Conservation (phyloP, 345 rosid genomes). For the Eucalyptus globulus region DNA sequence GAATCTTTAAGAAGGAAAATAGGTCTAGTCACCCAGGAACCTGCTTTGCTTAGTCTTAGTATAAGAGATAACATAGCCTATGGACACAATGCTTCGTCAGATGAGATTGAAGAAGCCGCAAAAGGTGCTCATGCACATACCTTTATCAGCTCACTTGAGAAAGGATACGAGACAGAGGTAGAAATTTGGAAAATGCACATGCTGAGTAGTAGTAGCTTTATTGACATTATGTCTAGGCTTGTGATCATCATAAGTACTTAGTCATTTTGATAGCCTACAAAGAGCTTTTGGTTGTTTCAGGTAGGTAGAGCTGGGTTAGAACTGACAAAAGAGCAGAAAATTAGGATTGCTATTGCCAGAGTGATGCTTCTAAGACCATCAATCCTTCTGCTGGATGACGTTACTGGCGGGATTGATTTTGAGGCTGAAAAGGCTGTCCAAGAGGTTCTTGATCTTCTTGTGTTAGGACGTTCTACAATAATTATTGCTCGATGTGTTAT, state of each 20-base stretch:
- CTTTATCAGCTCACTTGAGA: slow-evolving; percentile 76
- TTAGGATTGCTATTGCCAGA: slow-evolving; percentile 90
- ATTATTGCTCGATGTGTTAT: slow-evolving; percentile 83
- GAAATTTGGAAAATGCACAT: neutral
- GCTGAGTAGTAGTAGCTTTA: neutral
- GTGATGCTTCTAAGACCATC: slow-evolving; percentile 84
- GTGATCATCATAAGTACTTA: neutral
- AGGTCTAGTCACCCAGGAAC: slow-evolving; percentile 96
- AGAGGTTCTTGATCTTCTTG: slow-evolving; percentile 83
- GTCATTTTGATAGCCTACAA: neutral
- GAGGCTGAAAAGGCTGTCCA: slow-evolving; percentile 94
- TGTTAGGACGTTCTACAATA: slow-evolving; percentile 93
- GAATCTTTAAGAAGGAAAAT: slow-evolving; percentile 94
- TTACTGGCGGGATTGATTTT: slow-evolving; percentile 93
- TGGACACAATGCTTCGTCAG: slow-evolving; percentile 70
- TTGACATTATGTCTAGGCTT: neutral
- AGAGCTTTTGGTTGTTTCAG: slow-evolving; percentile 17
- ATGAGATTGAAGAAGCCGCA: slow-evolving; percentile 93
- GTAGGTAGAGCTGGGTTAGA: slow-evolving; percentile 85
- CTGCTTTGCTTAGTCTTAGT: slow-evolving; percentile 83
- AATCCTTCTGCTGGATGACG: slow-evolving; percentile 91
- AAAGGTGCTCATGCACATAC: slow-evolving; percentile 92
- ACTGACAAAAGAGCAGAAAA: slow-evolving; percentile 86
- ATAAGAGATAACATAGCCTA: slow-evolving; percentile 82
- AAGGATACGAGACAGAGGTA: slow-evolving; percentile 89